Evolutionary conservation across 768 basidiomycete genomes (phyloP).

Genomic region (Boletellus emodensis): DNA sequence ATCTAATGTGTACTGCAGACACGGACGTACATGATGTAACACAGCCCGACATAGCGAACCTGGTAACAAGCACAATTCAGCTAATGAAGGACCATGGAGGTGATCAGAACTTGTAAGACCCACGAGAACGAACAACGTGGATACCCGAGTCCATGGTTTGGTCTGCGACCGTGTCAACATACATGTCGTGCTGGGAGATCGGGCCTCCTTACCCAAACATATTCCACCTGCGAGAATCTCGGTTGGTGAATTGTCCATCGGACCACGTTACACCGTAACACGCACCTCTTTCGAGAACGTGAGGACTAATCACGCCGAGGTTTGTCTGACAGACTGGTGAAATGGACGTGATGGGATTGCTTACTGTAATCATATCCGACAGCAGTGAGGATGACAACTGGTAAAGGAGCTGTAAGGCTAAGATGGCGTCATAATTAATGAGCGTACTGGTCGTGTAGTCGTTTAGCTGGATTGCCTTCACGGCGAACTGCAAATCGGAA

Average conservation of each 20-base stretch:
- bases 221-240: neutral
- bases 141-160: slow-evolving; percentile 9
- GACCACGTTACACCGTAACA: neutral
- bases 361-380: slow-evolving; percentile 11
- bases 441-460: too few species aligned
- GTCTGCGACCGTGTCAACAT: too few species aligned
- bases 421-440: too few species aligned
- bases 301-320: neutral
- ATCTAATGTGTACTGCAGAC: neutral
- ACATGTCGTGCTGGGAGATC: neutral
- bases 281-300: slow-evolving; percentile 9
- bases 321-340: neutral
- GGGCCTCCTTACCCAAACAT: slow-evolving; percentile 7
- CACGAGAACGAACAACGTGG: slow-evolving; percentile 7
- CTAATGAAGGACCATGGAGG: neutral
- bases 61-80: neutral
- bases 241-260: neutral
- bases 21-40: neutral
- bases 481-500: too few species aligned
- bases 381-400: slow-evolving; percentile 1
- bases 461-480: too few species aligned
- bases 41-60: neutral
- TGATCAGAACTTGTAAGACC: neutral
- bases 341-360: neutral
- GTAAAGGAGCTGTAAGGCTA: too few species aligned